These are phyloP conservation scores for Plectosphaerella plurivora DNA, from an alignment of 2,329 filamentous ascomycete genomes.

Conservation along the genomic window DNA sequence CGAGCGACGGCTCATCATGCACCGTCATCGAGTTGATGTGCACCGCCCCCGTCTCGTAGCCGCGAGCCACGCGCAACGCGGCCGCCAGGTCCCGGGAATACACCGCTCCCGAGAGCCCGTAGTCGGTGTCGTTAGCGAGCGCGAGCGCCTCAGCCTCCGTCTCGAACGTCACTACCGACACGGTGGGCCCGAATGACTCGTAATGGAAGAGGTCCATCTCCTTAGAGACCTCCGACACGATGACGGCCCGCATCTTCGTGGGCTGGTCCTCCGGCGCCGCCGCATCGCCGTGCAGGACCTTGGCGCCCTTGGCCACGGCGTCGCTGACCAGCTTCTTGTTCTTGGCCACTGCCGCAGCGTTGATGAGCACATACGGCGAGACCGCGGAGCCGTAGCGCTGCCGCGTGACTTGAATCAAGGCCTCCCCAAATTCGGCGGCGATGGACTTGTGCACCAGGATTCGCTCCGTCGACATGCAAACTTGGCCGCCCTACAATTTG, in stretches of 20 bases:
- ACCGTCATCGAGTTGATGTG: constrained; percentile 16
- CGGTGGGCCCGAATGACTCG: constrained; percentile 16
- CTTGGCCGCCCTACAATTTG: neutral
- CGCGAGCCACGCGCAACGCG: constrained; percentile 6
- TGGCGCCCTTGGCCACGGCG: constrained; percentile 71
- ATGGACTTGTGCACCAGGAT: constrained; percentile 28
- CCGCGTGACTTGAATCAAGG: constrained; percentile 21
- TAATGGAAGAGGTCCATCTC: constrained; percentile 12
- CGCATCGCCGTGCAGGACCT: constrained; percentile 71
- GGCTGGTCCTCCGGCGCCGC: constrained; percentile 61
- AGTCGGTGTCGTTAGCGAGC: constrained; percentile 11
- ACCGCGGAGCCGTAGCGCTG: constrained; percentile 16
- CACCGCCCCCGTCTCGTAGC: constrained; percentile 11
- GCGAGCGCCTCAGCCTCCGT: constrained; percentile 11
- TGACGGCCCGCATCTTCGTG: constrained; percentile 75
- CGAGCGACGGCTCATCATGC: constrained; percentile 14
- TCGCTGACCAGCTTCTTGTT: constrained; percentile 77
- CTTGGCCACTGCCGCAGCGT: constrained; percentile 75
- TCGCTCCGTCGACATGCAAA: constrained; percentile 5
- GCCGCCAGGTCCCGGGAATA: constrained; percentile 4
- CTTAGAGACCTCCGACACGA: constrained; percentile 11
- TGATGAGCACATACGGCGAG: constrained; percentile 58
- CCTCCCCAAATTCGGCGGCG: constrained; percentile 23
- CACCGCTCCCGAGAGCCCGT: constrained; percentile 15
- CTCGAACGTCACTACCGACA: constrained; percentile 8